A percentile compares a stretch with the other conserved stretches of the same genome.
These are phyloP conservation scores for Laguncularia racemosa DNA, from an alignment of 345 rosid genomes.

Conservation along the genomic window DNA sequence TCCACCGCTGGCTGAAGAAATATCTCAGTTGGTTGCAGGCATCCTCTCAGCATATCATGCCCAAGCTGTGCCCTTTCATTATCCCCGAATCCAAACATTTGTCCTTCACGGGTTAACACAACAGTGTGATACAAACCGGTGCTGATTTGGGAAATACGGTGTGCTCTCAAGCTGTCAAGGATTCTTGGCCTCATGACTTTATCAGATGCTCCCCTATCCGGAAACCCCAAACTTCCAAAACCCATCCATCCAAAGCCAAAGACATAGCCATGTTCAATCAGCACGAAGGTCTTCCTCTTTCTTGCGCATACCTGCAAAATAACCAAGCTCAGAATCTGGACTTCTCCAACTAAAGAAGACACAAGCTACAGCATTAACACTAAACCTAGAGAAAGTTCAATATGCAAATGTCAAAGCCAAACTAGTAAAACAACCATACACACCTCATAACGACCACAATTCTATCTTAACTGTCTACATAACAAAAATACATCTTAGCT, in stretches of 20 bases:
- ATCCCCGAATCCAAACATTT: slow-evolving; percentile 83
- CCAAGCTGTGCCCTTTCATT: slow-evolving; percentile 93
- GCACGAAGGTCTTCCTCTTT: slow-evolving; percentile 86
- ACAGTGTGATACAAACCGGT: slow-evolving; percentile 90
- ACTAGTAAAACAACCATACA: too few relatives aligned
- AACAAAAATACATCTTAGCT: too few relatives aligned
- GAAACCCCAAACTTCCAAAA: slow-evolving; percentile 90
- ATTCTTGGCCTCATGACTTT: slow-evolving; percentile 68
- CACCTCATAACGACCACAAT: too few relatives aligned
- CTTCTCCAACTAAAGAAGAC: neutral
- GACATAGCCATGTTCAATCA: slow-evolving; percentile 62
- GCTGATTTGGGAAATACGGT: slow-evolving; percentile 75
- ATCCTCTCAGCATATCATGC: slow-evolving; percentile 60
- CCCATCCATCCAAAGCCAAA: slow-evolving; percentile 92
- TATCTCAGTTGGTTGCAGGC: slow-evolving; percentile 81
- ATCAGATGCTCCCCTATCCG: slow-evolving; percentile 62
- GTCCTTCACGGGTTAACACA: slow-evolving; percentile 58
- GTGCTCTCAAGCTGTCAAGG: slow-evolving; percentile 60
- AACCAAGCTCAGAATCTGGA: neutral
- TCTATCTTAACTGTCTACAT: too few relatives aligned
- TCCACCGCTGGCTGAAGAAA: slow-evolving; percentile 37
- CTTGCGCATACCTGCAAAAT: slow-evolving; percentile 81
- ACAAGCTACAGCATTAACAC: neutral
- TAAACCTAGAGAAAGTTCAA: too few relatives aligned
- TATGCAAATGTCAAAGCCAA: too few relatives aligned